Evolutionary conservation across 257 asterid species (phyloP), one percentile per base, ranked within the genome.

Genomic region (Salvia miltiorrhiza): DNA sequence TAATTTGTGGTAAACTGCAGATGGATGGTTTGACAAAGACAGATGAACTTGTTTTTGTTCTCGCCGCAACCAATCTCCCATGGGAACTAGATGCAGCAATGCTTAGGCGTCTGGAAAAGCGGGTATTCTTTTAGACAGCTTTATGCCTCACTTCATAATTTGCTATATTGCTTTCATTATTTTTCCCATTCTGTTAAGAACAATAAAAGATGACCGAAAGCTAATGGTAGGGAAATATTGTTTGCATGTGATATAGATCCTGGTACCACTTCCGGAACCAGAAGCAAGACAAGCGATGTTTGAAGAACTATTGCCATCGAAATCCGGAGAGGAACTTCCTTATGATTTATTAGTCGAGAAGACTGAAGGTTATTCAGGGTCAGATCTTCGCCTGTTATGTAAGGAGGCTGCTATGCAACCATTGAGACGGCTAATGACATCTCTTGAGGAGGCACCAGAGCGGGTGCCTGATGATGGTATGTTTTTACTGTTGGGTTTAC

Each of bases 381-480:
- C 97, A 32, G 99, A 93, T 81, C 83, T 93, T 66, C 90, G 97
- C 66, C 79, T 93, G 28, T 60, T 93, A 59, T 90, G 99, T 88
- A 93, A 93, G 83, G 99, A 93, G 76, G 97, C 96, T 41, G 99
- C 97, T 32, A 93, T 93, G 99, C 97, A 90, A 75, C 99, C 97
- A 47, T 79, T 93, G 49, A 76, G 99, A 75, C 87, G 96, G 61
- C 50, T 90, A 71, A 93, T 93, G 96, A 70, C 83, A 24, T 43
- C 47, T 73, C 97, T 93, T 43, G 99, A 93, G 79, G 91, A 79
- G 63, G 82, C 70, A 69, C 82, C 76, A 75, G 89, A 83, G 54
- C 58, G 70, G 37, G 87, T 88, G 79, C 88, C 96, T 56, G 99
- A 87, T 75, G 95, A 87, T 45, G 96, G 99, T 90, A 90, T 30